Percentiles rank a stretch among this genome's conserved stretches.
These are phyloP conservation scores for Wickerhamomyces pijperi DNA, from an alignment of 805 yeast genomes.

Conservation along the genomic window DNA sequence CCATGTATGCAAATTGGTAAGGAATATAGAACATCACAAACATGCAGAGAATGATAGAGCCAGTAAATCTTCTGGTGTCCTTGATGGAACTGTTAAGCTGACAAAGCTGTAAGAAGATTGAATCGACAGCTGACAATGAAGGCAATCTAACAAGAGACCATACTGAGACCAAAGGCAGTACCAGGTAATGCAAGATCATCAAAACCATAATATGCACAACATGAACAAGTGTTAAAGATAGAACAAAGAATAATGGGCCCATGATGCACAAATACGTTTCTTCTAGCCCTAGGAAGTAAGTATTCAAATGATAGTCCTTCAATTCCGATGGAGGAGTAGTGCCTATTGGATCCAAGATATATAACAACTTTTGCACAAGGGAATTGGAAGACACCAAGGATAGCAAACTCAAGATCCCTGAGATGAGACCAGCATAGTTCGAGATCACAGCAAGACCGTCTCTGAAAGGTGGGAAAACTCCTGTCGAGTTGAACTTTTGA, in stretches of 20 bases:
- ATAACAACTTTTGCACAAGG: conserved; percentile 27
- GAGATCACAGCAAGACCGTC: conserved; percentile 31
- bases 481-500: conserved; percentile 25
- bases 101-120: not conserved
- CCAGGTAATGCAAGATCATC: not conserved
- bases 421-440: conserved; percentile 17
- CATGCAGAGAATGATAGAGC: conserved; percentile 22
- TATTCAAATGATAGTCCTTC: conserved; percentile 33
- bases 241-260: conserved; percentile 43
- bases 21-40: conserved; percentile 59
- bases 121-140: not conserved
- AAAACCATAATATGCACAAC: conserved; percentile 1
- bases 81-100: conserved; percentile 1
- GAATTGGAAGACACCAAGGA: conserved; percentile 27
- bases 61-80: conserved; percentile 10
- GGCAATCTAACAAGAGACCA: not conserved
- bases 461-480: conserved; percentile 31
- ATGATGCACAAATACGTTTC: conserved; percentile 43
- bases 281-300: conserved; percentile 59
- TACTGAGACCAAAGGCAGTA: not conserved
- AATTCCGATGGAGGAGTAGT: conserved; percentile 34
- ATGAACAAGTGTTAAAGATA: conserved; percentile 35
- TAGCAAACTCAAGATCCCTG: conserved; percentile 22
- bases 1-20: conserved; percentile 65
- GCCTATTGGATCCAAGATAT: conserved; percentile 42